Conservation (phyloP, 768 basidiomycete genomes). For the Xerocomellus dryophilus region DNA sequence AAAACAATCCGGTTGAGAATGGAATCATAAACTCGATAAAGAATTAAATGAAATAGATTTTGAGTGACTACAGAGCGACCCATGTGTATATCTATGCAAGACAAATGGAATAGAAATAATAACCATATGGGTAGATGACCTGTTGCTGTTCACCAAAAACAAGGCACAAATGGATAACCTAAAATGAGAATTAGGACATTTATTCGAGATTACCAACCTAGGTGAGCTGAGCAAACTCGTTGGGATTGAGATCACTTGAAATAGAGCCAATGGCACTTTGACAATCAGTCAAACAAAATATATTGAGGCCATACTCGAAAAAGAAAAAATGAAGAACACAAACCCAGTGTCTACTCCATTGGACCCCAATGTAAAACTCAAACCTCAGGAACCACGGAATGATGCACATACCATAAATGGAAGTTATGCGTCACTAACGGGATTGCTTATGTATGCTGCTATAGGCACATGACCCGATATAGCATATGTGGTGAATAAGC, state of each 20-base stretch:
- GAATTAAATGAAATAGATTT: background rate
- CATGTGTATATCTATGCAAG: background rate
- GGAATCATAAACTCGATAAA: conserved; percentile 26
- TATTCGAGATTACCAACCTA: background rate
- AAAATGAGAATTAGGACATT: background rate
- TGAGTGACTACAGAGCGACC: background rate
- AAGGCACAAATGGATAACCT: background rate
- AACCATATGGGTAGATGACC: background rate
- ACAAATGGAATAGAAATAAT: background rate
- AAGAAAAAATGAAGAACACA: background rate
- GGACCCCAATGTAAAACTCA: background rate
- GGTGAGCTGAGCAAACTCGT: background rate
- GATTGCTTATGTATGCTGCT: conserved; percentile 25
- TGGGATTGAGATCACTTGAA: background rate
- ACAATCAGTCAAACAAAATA: conserved; percentile 5
- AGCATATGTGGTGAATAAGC: background rate
- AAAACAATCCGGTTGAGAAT: conserved; percentile 30
- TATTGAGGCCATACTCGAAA: background rate
- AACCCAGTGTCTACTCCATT: conserved; percentile 7
- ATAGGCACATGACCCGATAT: conserved; percentile 13
- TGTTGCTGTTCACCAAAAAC: background rate
- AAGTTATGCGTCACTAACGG: conserved; percentile 4
- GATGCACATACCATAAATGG: background rate
- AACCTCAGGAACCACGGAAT: fast-evolving
- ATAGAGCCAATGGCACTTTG: background rate